These are phyloP conservation scores for Phaeosphaeriaceae sp. DNA, from an alignment of 2,329 filamentous ascomycete genomes.

Conservation along the genomic window DNA sequence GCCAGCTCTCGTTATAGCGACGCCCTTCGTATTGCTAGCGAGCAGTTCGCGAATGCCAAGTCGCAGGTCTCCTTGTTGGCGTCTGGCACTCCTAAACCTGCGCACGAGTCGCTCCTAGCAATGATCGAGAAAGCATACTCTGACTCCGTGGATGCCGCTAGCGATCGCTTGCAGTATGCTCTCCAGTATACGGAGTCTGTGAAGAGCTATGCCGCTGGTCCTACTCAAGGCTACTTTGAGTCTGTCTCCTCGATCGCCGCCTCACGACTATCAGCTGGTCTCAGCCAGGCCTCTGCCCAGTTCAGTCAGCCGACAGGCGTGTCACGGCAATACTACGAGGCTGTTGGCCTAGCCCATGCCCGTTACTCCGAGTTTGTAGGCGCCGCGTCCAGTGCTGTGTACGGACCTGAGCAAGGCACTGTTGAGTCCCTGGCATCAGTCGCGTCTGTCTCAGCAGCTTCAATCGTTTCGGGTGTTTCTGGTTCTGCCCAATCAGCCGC, in stretches of 20 bases:
- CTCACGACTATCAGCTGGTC: constrained; percentile 72
- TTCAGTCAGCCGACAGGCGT: constrained; percentile 71
- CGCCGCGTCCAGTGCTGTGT: constrained; percentile 74
- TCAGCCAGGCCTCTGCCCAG: constrained; percentile 73
- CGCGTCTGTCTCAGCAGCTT: constrained; percentile 56
- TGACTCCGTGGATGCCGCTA: constrained; percentile 68
- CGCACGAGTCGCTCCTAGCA: constrained; percentile 72
- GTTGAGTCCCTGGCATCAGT: constrained; percentile 44
- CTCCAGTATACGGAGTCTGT: constrained; percentile 53
- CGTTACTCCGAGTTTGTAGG: constrained; percentile 78
- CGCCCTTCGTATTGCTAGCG: constrained; percentile 70
- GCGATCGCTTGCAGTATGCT: constrained; percentile 63
- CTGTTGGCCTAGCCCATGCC: constrained; percentile 77
- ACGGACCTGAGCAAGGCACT: constrained; percentile 53
- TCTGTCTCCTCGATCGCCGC: constrained; percentile 73
- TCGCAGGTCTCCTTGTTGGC: constrained; percentile 72
- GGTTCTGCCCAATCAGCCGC: constrained; percentile 47
- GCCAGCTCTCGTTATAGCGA: constrained; percentile 66
- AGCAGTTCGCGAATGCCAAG: constrained; percentile 70
- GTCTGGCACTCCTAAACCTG: constrained; percentile 72
- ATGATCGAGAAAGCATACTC: constrained; percentile 74
- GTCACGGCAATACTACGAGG: constrained; percentile 77
- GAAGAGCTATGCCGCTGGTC: constrained; percentile 49
- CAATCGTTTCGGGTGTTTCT: constrained; percentile 53
- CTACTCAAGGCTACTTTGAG: constrained; percentile 58